A percentile compares a stretch with the other conserved stretches of the same genome.
Conservation (phyloP, 1,139 yeast species). For the Debaryomyces sp. region DNA sequence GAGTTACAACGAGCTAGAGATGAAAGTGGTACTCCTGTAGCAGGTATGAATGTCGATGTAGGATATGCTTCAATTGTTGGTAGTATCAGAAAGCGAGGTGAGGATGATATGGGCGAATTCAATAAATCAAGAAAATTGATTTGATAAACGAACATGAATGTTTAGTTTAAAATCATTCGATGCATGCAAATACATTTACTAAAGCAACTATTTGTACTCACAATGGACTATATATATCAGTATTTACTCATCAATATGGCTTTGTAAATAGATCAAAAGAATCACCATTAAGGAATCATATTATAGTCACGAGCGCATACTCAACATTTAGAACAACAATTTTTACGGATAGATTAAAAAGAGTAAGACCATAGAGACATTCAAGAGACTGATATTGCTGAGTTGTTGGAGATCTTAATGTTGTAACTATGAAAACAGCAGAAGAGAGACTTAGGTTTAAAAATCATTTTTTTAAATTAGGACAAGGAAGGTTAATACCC, state of each 20-base stretch:
- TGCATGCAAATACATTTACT: neutral
- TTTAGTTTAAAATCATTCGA: neutral
- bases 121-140: constrained; percentile 3
- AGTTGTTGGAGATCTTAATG: neutral
- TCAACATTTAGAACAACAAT: neutral
- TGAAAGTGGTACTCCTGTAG: constrained; percentile 23
- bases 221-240: neutral
- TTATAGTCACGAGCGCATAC: constrained; percentile 1
- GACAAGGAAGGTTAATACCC: constrained; percentile 56
- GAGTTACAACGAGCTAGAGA: constrained; percentile 11
- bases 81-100: constrained; percentile 29
- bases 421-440: constrained; percentile 60
- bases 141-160: neutral
- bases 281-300: neutral
- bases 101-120: constrained; percentile 13
- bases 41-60: constrained; percentile 51
- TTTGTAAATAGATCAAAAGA: neutral
- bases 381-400: neutral
- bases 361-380: neutral
- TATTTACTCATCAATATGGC: neutral
- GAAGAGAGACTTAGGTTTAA: constrained; percentile 68
- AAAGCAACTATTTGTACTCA: neutral
- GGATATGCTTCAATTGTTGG: constrained; percentile 45
- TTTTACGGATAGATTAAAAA: constrained; percentile 1
- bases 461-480: constrained; percentile 63